These are phyloP conservation scores for Apiospora pterosperma DNA, from an alignment of 2,329 filamentous ascomycete genomes.

Conservation along the genomic window DNA sequence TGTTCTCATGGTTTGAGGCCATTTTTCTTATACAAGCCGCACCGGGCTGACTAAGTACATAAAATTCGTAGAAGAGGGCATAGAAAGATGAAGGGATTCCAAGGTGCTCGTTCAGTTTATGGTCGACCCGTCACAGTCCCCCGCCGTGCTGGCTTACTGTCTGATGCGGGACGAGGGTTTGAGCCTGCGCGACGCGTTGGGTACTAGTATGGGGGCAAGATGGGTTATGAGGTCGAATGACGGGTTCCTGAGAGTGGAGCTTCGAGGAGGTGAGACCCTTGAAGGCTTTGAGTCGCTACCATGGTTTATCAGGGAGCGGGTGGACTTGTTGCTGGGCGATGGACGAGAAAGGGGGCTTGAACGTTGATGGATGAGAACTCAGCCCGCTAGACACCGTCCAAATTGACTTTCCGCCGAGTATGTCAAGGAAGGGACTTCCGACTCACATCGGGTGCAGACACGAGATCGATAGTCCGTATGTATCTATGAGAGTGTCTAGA, in stretches of 20 bases:
- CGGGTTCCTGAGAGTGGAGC: not conserved
- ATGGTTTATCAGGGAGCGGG: not conserved
- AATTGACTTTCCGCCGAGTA: too few relatives aligned
- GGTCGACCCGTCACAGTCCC: not conserved
- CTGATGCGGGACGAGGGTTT: constrained; percentile 2
- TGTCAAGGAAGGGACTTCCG: too few relatives aligned
- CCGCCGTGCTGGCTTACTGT: constrained; percentile 2
- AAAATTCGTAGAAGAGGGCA: too few relatives aligned
- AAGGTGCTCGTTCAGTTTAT: constrained; percentile 6
- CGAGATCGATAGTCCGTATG: not conserved
- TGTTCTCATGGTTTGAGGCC: not conserved
- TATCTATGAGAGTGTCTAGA: not conserved
- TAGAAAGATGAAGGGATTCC: not conserved
- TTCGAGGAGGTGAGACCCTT: not conserved
- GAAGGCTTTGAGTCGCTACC: constrained; percentile 1
- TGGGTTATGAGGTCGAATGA: constrained; percentile 2
- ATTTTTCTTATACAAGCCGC: too few relatives aligned
- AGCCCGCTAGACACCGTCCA: not conserved
- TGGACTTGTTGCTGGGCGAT: not conserved
- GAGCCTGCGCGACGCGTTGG: constrained; percentile 1
- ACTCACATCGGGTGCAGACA: too few relatives aligned
- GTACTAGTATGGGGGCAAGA: not conserved
- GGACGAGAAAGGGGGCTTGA: not conserved
- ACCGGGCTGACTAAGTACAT: not conserved
- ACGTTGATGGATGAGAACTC: not conserved